Base-by-base conservation (phyloP, 2,329 filamentous ascomycete genomes). In the Cordyceps cicadae region DNA sequence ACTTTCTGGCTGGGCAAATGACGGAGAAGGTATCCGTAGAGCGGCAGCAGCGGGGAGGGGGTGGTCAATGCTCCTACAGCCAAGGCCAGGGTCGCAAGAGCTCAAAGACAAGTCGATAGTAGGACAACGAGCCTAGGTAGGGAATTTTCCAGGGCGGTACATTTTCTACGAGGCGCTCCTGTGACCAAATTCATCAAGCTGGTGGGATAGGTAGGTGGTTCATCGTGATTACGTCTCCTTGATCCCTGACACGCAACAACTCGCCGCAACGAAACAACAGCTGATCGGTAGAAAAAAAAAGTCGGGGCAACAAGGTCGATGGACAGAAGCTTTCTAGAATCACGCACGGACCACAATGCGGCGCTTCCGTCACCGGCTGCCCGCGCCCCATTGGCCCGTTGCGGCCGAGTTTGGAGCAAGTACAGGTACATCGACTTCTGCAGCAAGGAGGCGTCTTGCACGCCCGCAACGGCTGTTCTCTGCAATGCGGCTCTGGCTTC, bases 241-340 rank as follows among this genome's bases (percentile, higher is more conserved):
- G 34, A 53, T 19, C 51, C 53, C 14, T 24, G n/a, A 21, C 26
- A 39, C 21, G 4, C 11, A 17, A n/a, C 14, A 43, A 53, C 52
- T 3, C n/a, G 21, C 8, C 14, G 11, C 21, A 17, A 37, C 32
- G 43, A 56, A 21, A 29, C 54, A 34, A 48, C 45, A 59, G 57
- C 46, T 51, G 15, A 17, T 17, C 26, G 19, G 26, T 26, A 29
- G 9, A 54, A 61, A 61, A 54, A 61, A 61, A 62, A 59, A 59
- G 54, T 58, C 46, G 59, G 60, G 60, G 59, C 48, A 58, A 43
- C 50, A 46, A 54, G 39, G 49, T 39, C 45, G 57, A 59, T 59
- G 39, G 41, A 59, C 53, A 60, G 66, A 68, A 68, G 64, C 65
- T 67, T 68, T 68, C 65, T 68, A 69, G 67, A 69, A 69, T 62